These are phyloP conservation scores for Fusarium graminum DNA, from an alignment of 2,329 filamentous ascomycete species.

Conservation along the genomic window DNA sequence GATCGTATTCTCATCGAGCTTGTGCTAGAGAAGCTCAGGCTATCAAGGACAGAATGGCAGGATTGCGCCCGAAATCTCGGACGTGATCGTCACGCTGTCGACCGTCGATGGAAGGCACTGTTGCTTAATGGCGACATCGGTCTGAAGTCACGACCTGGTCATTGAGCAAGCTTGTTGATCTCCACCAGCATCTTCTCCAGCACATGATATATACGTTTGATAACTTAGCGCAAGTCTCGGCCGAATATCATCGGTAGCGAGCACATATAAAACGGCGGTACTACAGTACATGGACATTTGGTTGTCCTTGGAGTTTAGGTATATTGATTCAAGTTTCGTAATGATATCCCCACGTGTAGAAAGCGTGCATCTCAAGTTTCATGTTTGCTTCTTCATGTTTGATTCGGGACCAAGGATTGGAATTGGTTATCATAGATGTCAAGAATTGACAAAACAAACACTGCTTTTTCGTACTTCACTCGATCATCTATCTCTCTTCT, in stretches of 20 bases:
- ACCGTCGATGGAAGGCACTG: constrained; percentile 73
- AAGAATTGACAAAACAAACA: constrained; percentile 22
- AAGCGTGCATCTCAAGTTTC: constrained; percentile 39
- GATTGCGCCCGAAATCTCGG: constrained; percentile 75
- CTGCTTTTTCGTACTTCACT: constrained; percentile 7
- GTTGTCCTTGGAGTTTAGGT: constrained; percentile 41
- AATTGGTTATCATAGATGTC: constrained; percentile 26
- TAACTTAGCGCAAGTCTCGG: constrained; percentile 39
- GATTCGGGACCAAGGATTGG: constrained; percentile 8
- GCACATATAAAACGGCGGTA: constrained; percentile 34
- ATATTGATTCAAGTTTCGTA: constrained; percentile 38
- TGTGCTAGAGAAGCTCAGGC: constrained; percentile 74
- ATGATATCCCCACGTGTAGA: constrained; percentile 45
- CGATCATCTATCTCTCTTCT: not conserved
- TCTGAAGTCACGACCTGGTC: constrained; percentile 62
- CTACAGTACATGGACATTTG: constrained; percentile 40
- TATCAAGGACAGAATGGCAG: constrained; percentile 75
- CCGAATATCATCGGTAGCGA: constrained; percentile 26
- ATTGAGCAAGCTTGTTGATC: constrained; percentile 61
- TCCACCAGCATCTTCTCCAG: constrained; percentile 23
- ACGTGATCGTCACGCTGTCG: constrained; percentile 69
- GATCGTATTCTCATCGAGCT: constrained; percentile 76
- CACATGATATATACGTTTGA: constrained; percentile 36
- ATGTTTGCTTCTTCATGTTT: constrained; percentile 28
- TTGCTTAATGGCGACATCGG: constrained; percentile 71